phyloP scores from a whole-genome alignment of 2,329 filamentous ascomycete species.

The Neopestalotiopsis sp. region DNA sequence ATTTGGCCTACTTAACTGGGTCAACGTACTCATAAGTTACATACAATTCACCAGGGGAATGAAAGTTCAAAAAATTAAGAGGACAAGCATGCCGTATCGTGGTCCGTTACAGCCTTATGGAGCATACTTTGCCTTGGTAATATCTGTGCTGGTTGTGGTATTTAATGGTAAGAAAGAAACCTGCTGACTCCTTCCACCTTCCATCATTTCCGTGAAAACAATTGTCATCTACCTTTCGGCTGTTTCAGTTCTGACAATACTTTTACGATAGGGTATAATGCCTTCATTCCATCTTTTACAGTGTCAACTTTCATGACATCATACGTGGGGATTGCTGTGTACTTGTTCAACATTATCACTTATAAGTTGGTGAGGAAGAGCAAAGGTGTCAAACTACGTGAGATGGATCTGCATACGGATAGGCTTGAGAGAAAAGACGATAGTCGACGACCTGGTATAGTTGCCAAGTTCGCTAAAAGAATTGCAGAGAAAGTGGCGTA shows the following conservation, averaged over 20 bases:
- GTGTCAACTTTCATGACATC: not conserved
- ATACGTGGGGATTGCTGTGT: not conserved
- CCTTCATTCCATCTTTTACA: not conserved
- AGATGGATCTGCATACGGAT: not conserved
- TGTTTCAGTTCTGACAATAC: too few relatives aligned
- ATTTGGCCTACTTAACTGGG: constrained; percentile 21
- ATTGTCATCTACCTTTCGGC: too few relatives aligned
- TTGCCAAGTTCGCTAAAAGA: too few relatives aligned
- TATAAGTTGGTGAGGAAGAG: not conserved
- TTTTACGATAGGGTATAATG: not conserved
- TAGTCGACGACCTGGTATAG: too few relatives aligned
- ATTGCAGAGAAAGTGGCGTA: too few relatives aligned
- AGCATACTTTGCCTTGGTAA: constrained; percentile 46
- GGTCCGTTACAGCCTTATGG: constrained; percentile 63
- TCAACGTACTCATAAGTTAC: constrained; percentile 49
- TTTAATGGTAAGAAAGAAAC: constrained; percentile 56
- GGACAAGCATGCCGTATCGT: constrained; percentile 57
- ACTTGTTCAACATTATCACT: not conserved
- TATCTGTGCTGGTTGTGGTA: constrained; percentile 45
- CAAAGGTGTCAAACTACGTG: not conserved
- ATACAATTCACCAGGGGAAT: constrained; percentile 59
- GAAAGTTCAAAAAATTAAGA: constrained; percentile 52
- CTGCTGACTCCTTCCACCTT: not conserved
- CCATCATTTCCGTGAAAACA: too few relatives aligned
- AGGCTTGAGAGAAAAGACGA: not conserved